Evolutionary conservation across 2,329 filamentous ascomycete species (phyloP), one percentile per base, ranked within the genome.

Genomic region (Alternaria triticina): DNA sequence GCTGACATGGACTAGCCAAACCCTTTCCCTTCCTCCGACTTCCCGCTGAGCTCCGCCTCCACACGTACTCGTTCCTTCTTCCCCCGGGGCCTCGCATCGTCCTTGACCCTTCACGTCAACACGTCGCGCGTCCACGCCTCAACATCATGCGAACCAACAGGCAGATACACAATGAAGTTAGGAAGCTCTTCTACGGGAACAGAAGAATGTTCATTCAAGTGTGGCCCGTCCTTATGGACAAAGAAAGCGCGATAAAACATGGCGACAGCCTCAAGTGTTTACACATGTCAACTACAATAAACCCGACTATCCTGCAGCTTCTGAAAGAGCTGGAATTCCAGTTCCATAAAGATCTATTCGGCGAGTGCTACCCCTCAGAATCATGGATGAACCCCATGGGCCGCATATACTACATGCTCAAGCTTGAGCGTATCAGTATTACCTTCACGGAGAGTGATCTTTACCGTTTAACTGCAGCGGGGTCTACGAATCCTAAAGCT

Each of bases 1-100:
- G 13, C 66, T 70, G 22, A 73, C 33, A 25, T 7, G 11, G 1
- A 3, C 9, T 46, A 74, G 73, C 69, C 12, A 59, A 66, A 17
- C 61, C 69, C 2, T 74, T 75, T 40, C 62, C 71, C 3, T 70
- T 76, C 58, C 63, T 73, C 10, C 52, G 46, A 2, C 62, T 76
- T 9, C 73, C 73, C 1, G 61, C 70, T 23, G 73, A 76, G 54
- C 66, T 76, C 10, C 68, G 73, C 2, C 65, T 74, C 3, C 61
- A 70, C 3, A 43, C 73, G 0, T 75, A 73, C 50, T 65, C 67
- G 1, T 57, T 65, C 27, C 36, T 70, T 13, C 40, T 73, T 5
- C 74, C 72, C 12, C 62, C 63, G n/a, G 51, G 65, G 17, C 43
- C 60, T 10, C 62, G 65, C 17, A 47, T 70, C 20, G 13, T 59